phyloP scores from a whole-genome alignment of 345 rosid genomes.

The Camelina laxa region DNA sequence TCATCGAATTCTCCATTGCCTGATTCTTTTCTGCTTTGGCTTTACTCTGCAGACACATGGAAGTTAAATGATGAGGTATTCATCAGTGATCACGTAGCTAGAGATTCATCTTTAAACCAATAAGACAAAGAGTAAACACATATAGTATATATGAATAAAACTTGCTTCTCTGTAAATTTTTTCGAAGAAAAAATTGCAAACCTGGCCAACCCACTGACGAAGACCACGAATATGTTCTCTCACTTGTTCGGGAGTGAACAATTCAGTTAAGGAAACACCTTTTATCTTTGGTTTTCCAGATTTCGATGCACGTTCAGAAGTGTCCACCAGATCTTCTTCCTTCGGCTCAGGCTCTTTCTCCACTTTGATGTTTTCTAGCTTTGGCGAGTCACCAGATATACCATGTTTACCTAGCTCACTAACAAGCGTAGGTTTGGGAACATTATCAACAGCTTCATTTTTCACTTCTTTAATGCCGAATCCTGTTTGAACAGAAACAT shows the following conservation, averaged over 20 bases:
- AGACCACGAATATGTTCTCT: slow-evolving; percentile 93
- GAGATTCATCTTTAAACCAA: slow-evolving; percentile 20
- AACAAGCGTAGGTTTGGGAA: slow-evolving; percentile 51
- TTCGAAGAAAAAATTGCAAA: slow-evolving; percentile 35
- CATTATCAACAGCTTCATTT: slow-evolving; percentile 57
- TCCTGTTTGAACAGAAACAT: slow-evolving; percentile 58
- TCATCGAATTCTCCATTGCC: slow-evolving; percentile 97
- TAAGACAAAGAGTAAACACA: background rate
- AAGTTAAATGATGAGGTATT: slow-evolving; percentile 25
- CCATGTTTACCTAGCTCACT: slow-evolving; percentile 48
- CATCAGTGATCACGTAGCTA: slow-evolving; percentile 24
- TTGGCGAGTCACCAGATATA: slow-evolving; percentile 45
- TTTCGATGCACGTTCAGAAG: slow-evolving; percentile 60
- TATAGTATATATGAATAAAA: background rate
- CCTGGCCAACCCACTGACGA: slow-evolving; percentile 99
- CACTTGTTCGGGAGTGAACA: slow-evolving; percentile 98
- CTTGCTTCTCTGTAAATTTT: slow-evolving; percentile 11
- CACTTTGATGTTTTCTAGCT: slow-evolving; percentile 54
- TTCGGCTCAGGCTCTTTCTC: slow-evolving; percentile 65
- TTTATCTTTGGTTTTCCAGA: slow-evolving; percentile 95
- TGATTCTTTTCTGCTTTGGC: slow-evolving; percentile 96
- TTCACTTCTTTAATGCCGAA: slow-evolving; percentile 51
- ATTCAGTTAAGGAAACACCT: slow-evolving; percentile 93
- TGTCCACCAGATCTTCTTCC: slow-evolving; percentile 59
- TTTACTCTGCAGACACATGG: slow-evolving; percentile 69